Conservation (phyloP, 805 yeast genomes). For the Ogataea sp. region DNA sequence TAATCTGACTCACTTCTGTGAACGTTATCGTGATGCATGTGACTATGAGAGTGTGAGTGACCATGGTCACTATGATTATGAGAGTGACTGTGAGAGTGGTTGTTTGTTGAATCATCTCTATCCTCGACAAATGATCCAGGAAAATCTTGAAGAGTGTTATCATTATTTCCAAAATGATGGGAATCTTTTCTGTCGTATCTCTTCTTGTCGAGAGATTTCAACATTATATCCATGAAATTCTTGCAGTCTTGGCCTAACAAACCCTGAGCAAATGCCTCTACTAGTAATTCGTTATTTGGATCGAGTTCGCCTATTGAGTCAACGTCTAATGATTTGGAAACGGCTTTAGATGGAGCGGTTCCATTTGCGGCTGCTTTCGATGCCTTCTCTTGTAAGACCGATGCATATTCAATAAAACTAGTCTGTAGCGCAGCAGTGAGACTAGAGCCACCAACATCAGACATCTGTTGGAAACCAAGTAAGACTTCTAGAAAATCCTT, state of each 20-base stretch:
- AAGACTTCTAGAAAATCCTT: not conserved
- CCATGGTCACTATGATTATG: constrained; percentile 2
- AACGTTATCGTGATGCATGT: constrained; percentile 17
- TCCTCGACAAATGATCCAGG: constrained; percentile 1
- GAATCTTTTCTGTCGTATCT: constrained; percentile 7
- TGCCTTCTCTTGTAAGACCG: not conserved
- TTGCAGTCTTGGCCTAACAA: not conserved
- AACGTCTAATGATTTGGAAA: not conserved
- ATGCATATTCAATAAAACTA: not conserved
- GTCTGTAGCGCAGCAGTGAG: not conserved
- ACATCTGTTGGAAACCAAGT: not conserved
- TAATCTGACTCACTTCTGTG: constrained; percentile 23
- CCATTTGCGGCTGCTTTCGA: not conserved
- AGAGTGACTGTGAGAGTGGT: constrained; percentile 1
- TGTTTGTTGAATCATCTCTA: not conserved
- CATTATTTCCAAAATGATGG: constrained; percentile 16
- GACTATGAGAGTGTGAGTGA: not conserved
- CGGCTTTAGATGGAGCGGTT: not conserved
- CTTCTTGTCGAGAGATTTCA: not conserved
- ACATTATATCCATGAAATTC: not conserved
- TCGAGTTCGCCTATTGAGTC: not conserved
- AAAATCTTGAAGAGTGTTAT: constrained; percentile 1
- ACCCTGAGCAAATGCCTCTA: not conserved
- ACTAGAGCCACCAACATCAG: not conserved
- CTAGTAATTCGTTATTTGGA: not conserved